Evolutionary conservation across 73 alveolate species (phyloP), one percentile per base, ranked within the genome.

Genomic region (Paramecium octaurelia): DNA sequence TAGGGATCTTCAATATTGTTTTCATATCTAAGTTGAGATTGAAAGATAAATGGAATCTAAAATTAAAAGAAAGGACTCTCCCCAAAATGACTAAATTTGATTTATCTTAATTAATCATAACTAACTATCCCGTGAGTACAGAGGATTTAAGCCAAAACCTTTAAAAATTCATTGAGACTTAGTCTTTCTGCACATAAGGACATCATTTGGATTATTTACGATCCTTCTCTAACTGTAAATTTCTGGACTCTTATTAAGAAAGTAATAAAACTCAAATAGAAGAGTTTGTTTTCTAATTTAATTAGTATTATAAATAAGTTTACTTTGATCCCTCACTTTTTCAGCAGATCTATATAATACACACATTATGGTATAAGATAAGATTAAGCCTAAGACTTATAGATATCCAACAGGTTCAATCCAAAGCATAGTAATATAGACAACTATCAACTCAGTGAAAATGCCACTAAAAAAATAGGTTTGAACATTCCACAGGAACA

Each of bases 291-390:
- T 24, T 80, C 88, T 75, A 75, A 68, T 12, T 1, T 5, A 31
- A 75, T 3, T 14, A 34, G n/a, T n/a, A n/a, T n/a, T 31, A 27
- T 2, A 38, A 75, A 2, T 11, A 8, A 71, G n/a, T 10, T 34
- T 75, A 75, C 88, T 80, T 80, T 80, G 48, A 44, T 80, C 91
- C 20, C 75, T 40, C 12, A 80, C 91, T 24, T 80, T 80, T 80
- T 80, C 91, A 48, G 91, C 91, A n/a, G 91, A 80, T 80, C 91
- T 40, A 46, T 80, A 80, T n/a, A 80, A 43, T 12, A 80, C 75
- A 48, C 76, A 43, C 91, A 44, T 80, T 38, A 80, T 80, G 46
- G 77, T 23, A 44, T 44, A 80, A 10, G 91, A 40, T 42, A 80
- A 43, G 2, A 80, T 24, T 48, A 80, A 46, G 5, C 91, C 91